Evolutionary conservation across 2,329 filamentous ascomycete species (phyloP), one percentile per base, ranked within the genome.

Genomic region (Aspergillus uvarum): DNA sequence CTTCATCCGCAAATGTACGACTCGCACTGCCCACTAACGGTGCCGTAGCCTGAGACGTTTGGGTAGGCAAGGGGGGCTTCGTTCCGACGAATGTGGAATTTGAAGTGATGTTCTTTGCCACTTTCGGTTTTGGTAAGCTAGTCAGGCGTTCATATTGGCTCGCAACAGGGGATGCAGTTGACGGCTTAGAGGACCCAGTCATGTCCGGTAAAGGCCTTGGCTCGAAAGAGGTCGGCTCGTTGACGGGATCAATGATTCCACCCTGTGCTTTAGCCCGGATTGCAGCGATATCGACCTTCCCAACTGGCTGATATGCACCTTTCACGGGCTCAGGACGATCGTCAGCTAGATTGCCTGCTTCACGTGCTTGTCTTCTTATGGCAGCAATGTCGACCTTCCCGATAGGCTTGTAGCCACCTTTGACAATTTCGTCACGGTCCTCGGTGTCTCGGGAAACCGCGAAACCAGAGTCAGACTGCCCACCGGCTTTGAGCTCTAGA

Each of bases 351-450:
- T 72, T 64, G 8, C 83, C 76, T 74, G 82, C 69, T 81, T 88
- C 81, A 82, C 88, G 72, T 78, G 92, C 80, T 84, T 91, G 74
- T 82, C 88, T 79, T 64, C 95, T 87, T 67, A 99, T 89, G 42
- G 92, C 93, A 24, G 89, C 90, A 77, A 99, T 98, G 71, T 99
- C 93, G n/a, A 99, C 90, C 79, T 97, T 98, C 59, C 95, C 95
- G 68, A 99, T 81, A 21, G 95, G 95, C 74, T 97, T 92, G 76
- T 99, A 99, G 16, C 85, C 89, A 49, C 95, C 95, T 71, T 80
- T 90, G 54, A 98, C 87, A 21, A 97, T 85, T 71, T 92, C 89
- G 24, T 71, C 65, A 38, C 76, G 67, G 35, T 77, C 74, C 51
- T 85, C 81, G 51, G 84, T 77, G 42, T 74, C 70, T 55, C 75